A percentile compares a stretch with the other conserved stretches of the same genome.
Evolutionary conservation across 2,329 filamentous ascomycete species (phyloP).

Genomic region (Leptodontidium sp.): DNA sequence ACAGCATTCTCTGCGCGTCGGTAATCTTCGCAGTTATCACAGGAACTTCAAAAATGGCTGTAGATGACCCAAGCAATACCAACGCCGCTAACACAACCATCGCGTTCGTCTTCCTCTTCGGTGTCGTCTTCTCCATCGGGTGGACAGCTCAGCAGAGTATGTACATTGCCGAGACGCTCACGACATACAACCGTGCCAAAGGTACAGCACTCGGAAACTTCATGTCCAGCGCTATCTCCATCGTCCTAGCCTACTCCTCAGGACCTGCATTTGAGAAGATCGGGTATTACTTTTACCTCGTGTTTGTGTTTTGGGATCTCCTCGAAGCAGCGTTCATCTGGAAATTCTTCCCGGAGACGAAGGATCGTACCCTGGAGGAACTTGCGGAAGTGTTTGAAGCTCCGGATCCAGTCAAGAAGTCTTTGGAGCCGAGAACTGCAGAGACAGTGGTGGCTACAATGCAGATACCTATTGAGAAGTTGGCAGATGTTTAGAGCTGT

Average conservation of each 20-base stretch:
- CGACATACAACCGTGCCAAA: conserved; percentile 53
- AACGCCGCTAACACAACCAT: conserved; percentile 46
- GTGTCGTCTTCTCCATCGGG: conserved; percentile 59
- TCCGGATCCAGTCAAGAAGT: conserved; percentile 52
- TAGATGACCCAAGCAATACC: conserved; percentile 24
- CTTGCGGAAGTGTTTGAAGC: conserved; percentile 62
- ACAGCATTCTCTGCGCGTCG: conserved; percentile 55
- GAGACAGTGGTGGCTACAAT: conserved; percentile 50
- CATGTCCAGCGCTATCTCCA: conserved; percentile 48
- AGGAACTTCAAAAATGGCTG: conserved; percentile 53
- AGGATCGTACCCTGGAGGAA: conserved; percentile 61
- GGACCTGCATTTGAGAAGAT: conserved; percentile 49
- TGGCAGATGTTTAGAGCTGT: conserved; percentile 8
- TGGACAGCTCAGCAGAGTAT: conserved; percentile 59
- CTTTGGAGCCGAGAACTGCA: conserved; percentile 47
- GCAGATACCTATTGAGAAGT: conserved; percentile 8
- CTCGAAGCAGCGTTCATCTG: conserved; percentile 53
- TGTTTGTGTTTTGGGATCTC: conserved; percentile 46
- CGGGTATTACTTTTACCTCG: conserved; percentile 47
- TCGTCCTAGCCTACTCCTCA: conserved; percentile 48
- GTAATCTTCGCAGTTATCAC: conserved; percentile 59
- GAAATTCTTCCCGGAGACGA: conserved; percentile 63
- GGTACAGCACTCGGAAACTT: conserved; percentile 55
- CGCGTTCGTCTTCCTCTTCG: conserved; percentile 60
- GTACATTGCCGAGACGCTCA: conserved; percentile 57